Evolutionary conservation across 1,139 yeast genomes (phyloP).

Genomic region (Hansenula sp.): DNA sequence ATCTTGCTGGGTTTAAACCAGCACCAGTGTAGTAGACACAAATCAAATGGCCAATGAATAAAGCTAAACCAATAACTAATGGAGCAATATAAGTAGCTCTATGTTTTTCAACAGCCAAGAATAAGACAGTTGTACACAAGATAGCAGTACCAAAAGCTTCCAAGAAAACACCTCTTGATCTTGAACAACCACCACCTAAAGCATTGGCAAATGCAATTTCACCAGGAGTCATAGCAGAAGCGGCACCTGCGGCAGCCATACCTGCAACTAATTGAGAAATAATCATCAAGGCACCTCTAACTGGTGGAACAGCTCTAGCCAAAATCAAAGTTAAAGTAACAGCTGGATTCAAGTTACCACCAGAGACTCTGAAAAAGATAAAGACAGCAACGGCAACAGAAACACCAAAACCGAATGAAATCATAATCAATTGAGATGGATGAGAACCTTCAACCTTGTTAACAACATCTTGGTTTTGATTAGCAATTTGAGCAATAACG

Average conservation of each 20-base stretch:
- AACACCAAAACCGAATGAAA: slow-evolving; percentile 84
- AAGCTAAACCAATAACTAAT: slow-evolving; percentile 75
- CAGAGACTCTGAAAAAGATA: slow-evolving; percentile 75
- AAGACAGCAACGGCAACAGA: slow-evolving; percentile 76
- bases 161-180: slow-evolving; percentile 72
- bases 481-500: slow-evolving; percentile 82
- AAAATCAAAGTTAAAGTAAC: slow-evolving; percentile 71
- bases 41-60: slow-evolving; percentile 79
- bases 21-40: slow-evolving; percentile 88
- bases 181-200: slow-evolving; percentile 70
- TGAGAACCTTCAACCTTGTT: slow-evolving; percentile 43
- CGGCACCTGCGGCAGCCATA: slow-evolving; percentile 92
- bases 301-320: slow-evolving; percentile 70
- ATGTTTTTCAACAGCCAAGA: slow-evolving; percentile 83
- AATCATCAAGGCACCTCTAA: slow-evolving; percentile 65
- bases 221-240: slow-evolving; percentile 85
- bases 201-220: slow-evolving; percentile 66
- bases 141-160: slow-evolving; percentile 81
- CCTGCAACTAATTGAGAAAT: slow-evolving; percentile 76
- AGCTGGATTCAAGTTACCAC: slow-evolving; percentile 90
- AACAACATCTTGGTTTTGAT: slow-evolving; percentile 49
- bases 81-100: slow-evolving; percentile 80
- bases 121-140: slow-evolving; percentile 71
- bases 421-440: slow-evolving; percentile 72
- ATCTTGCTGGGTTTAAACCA: slow-evolving; percentile 88